Evolutionary conservation across 192 early-diverging fungal species (phyloP).

Genomic region (Backusella tarrabulga): DNA sequence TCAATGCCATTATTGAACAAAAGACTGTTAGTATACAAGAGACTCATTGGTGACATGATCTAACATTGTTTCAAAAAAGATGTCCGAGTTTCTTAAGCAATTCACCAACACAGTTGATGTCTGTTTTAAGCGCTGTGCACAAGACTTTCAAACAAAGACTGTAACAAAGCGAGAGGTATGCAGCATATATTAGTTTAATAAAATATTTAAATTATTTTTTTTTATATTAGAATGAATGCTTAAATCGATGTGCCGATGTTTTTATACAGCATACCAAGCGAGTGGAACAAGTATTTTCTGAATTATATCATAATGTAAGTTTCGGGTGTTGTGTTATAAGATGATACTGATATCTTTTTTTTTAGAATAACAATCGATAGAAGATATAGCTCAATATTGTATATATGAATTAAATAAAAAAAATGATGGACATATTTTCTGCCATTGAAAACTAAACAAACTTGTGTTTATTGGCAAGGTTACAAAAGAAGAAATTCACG

Average conservation of each 20-base stretch:
- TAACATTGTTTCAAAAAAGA: constrained; percentile 40
- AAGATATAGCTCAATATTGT: background rate
- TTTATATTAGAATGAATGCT: constrained; percentile 70
- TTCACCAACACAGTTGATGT: constrained; percentile 83
- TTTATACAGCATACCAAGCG: constrained; percentile 96
- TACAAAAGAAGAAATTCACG: background rate
- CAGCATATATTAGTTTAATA: background rate
- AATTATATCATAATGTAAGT: constrained; percentile 31
- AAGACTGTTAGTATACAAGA: constrained; percentile 66
- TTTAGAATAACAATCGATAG: background rate
- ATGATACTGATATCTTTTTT: background rate
- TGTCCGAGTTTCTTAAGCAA: constrained; percentile 86
- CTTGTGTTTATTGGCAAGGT: background rate
- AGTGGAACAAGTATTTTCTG: constrained; percentile 81
- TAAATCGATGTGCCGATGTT: constrained; percentile 87
- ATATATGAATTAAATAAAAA: background rate
- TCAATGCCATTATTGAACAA: constrained; percentile 86
- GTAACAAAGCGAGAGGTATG: constrained; percentile 81
- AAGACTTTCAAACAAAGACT: constrained; percentile 93
- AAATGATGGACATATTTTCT: background rate
- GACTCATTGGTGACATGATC: background rate
- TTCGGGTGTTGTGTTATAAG: background rate
- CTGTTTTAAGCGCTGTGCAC: constrained; percentile 93
- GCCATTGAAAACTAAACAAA: background rate
- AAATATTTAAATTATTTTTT: background rate